Base-by-base conservation (phyloP, 345 rosid genomes). In the Salix arbutifolia region DNA sequence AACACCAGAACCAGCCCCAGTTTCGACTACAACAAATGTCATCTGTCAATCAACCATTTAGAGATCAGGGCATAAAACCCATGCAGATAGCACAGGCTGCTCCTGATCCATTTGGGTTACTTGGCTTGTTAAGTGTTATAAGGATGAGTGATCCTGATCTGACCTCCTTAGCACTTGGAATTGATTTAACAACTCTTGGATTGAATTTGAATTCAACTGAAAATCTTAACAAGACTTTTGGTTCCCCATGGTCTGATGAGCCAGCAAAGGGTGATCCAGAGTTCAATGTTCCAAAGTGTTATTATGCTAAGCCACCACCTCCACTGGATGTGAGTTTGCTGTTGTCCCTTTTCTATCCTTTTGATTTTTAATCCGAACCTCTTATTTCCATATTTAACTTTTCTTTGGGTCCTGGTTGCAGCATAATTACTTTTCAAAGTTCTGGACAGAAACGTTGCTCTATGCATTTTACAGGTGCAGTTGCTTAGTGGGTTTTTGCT, bases 231-330 rank as follows among this genome's bases (percentile, higher is more conserved):
- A 96, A 96, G 88, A 91, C 97, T n/a, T 96, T 96, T 84, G 93
- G 95, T 72, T 94, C 98, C 26, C 99, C 99, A 42, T 96, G 99
- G 99, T 89, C 97, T 38, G 97, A 96, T 74, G 99, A 94, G 69
- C 96, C 98, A 3, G 92, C 92, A 38, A 96, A 91, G 89, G 97
- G 92, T 30, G 97, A 96, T 66, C 94, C 94, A 11, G 97, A 96
- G 79, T 94, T 96, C 87, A 83, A 76, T 37, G 98, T 94, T 76
- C 99, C 99, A 31, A 90, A 81, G 74, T 94, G 99, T 84, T 94
- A 96, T 84, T 87, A 89, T 80, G 90, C 98, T n/a, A 92, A 91
- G 81, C 93, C 82, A 81, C 97, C 98, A 30, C 97, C 98, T 17
- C 46, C 88, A 64, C 74, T 96, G 69, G 91, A 87, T 67, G 99